phyloP scores from a whole-genome alignment of 2,329 filamentous ascomycete species.

The Alternaria ventricosa region DNA sequence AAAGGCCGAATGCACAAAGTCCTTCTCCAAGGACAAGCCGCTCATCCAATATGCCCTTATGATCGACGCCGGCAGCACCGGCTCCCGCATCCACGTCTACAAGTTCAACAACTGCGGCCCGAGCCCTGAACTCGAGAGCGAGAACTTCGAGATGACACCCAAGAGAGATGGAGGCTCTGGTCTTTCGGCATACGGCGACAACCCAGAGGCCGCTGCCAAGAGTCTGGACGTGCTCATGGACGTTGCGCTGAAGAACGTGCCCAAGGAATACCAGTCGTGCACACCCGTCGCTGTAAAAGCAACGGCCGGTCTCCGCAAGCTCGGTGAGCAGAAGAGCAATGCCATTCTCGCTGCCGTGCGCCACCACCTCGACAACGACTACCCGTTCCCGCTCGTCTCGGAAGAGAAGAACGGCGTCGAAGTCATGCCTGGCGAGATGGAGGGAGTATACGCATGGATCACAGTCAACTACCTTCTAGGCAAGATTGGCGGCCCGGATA shows the following conservation, averaged over 20 bases:
- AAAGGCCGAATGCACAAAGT: slow-evolving; percentile 78
- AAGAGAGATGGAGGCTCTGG: slow-evolving; percentile 79
- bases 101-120: slow-evolving; percentile 98
- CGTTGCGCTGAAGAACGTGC: slow-evolving; percentile 82
- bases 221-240: slow-evolving; percentile 89
- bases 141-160: slow-evolving; percentile 92
- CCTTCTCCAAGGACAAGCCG: slow-evolving; percentile 86
- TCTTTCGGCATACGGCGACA: slow-evolving; percentile 84
- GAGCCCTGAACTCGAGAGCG: slow-evolving; percentile 91
- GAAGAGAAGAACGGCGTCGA: slow-evolving; percentile 84
- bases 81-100: slow-evolving; percentile 97
- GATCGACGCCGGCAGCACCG: slow-evolving; percentile 98
- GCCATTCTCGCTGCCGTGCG: slow-evolving; percentile 88
- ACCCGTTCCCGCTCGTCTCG: slow-evolving; percentile 93
- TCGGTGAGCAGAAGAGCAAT: slow-evolving; percentile 80
- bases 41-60: slow-evolving; percentile 97
- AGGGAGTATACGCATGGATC: slow-evolving; percentile 99
- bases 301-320: slow-evolving; percentile 87
- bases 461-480: slow-evolving; percentile 98
- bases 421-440: slow-evolving; percentile 97
- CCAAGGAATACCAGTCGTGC: slow-evolving; percentile 88
- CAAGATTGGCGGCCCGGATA: slow-evolving; percentile 93
- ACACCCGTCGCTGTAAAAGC: slow-evolving; percentile 97
- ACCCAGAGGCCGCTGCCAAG: slow-evolving; percentile 86
- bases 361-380: slow-evolving; percentile 80